Evolutionary conservation across 257 asterid species (phyloP).

Genomic region (Pogostemon cablin): DNA sequence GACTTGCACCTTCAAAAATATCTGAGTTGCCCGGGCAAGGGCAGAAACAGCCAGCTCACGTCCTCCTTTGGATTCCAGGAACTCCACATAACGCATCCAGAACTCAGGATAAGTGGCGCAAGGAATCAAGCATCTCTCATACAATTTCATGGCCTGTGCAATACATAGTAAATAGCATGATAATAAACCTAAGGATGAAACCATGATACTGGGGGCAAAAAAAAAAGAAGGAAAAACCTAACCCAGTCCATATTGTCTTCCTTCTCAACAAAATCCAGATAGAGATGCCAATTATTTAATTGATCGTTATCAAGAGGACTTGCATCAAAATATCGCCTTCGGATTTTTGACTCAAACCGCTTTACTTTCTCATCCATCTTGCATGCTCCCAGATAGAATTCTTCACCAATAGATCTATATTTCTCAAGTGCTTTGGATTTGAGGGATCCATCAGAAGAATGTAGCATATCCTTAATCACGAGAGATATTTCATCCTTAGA

Average conservation of each 20-base stretch:
- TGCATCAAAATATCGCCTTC: slow-evolving; percentile 60
- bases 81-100: slow-evolving; percentile 91
- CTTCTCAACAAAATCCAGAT: slow-evolving; percentile 80
- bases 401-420: slow-evolving; percentile 70
- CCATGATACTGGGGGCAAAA: slow-evolving; percentile 10
- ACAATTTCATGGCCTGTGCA: slow-evolving; percentile 72
- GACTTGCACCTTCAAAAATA: slow-evolving; percentile 64
- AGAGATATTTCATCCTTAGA: slow-evolving; percentile 59
- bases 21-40: slow-evolving; percentile 72
- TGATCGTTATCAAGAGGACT: slow-evolving; percentile 71
- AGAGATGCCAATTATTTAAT: slow-evolving; percentile 79
- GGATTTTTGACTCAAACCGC: slow-evolving; percentile 63
- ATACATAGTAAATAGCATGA: slow-evolving; percentile 19
- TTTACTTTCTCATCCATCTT: slow-evolving; percentile 62
- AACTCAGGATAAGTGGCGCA: slow-evolving; percentile 89
- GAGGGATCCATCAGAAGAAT: slow-evolving; percentile 52
- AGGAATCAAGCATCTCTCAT: slow-evolving; percentile 92
- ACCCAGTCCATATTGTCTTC: slow-evolving; percentile 79
- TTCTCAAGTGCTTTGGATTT: slow-evolving; percentile 65
- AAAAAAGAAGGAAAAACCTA: slow-evolving; percentile 17
- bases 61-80: slow-evolving; percentile 78
- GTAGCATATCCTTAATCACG: slow-evolving; percentile 67
- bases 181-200: slow-evolving; percentile 11
- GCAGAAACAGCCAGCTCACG: slow-evolving; percentile 76
- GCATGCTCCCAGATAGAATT: slow-evolving; percentile 63